Conservation (phyloP, 768 basidiomycete genomes). For the Trametes cubensis region DNA sequence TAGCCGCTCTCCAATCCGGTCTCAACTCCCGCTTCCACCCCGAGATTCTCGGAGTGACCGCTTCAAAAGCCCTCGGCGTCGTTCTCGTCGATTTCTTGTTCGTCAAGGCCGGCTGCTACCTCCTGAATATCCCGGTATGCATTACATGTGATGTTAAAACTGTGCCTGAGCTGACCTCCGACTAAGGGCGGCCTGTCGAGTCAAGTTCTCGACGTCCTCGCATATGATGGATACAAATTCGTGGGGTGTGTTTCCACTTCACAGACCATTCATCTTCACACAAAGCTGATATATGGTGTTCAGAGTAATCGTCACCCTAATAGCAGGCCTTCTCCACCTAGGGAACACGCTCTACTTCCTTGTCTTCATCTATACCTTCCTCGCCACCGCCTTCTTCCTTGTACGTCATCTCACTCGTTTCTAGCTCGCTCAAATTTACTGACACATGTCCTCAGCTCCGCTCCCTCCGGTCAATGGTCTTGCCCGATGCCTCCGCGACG, state of each 20-base stretch:
- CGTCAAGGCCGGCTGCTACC: constrained; percentile 90
- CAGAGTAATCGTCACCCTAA: constrained; percentile 84
- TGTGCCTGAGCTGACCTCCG: too few relatives aligned
- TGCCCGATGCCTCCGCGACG: constrained; percentile 72
- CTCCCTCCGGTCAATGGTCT: constrained; percentile 87
- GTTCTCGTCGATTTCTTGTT: constrained; percentile 87
- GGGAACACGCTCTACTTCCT: constrained; percentile 64
- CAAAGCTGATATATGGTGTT: neutral
- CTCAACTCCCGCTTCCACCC: constrained; percentile 85
- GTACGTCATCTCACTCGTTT: constrained; percentile 46
- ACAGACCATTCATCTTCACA: too few relatives aligned
- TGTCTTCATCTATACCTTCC: constrained; percentile 83
- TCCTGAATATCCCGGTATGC: constrained; percentile 71
- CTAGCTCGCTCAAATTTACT: neutral
- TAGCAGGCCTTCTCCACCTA: constrained; percentile 66
- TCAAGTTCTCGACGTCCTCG: constrained; percentile 80
- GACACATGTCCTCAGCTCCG: constrained; percentile 62
- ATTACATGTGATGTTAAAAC: too few relatives aligned
- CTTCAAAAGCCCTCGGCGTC: constrained; percentile 82
- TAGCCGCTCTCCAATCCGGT: constrained; percentile 84
- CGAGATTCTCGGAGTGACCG: constrained; percentile 82
- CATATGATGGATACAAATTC: constrained; percentile 97
- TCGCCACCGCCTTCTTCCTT: constrained; percentile 92
- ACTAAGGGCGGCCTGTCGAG: constrained; percentile 47
- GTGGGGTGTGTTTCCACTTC: constrained; percentile 66